phyloP scores from a whole-genome alignment of 2,329 filamentous ascomycete genomes.

The Exophiala lecanii-corni region DNA sequence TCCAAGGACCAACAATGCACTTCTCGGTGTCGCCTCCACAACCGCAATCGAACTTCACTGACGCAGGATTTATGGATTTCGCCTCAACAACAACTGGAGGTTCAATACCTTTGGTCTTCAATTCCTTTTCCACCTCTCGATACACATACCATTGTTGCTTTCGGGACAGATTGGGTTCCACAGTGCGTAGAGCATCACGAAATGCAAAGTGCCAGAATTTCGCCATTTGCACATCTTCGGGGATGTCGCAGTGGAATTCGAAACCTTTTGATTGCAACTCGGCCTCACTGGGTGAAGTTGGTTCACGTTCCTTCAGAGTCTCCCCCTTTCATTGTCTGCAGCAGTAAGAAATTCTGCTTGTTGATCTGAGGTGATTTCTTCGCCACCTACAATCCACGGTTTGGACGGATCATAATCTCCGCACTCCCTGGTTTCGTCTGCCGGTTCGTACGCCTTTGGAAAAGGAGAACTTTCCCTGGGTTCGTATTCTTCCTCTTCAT shows the following conservation, averaged over 20 bases:
- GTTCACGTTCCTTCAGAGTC: not conserved
- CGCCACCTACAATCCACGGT: not conserved
- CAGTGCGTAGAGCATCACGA: not conserved
- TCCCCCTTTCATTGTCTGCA: too few species aligned
- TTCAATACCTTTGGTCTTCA: not conserved
- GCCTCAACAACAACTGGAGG: too few species aligned
- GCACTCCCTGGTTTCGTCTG: too few species aligned
- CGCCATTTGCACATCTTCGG: not conserved
- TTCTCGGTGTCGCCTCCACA: conserved; percentile 2
- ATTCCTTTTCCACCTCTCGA: not conserved
- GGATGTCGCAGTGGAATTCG: not conserved
- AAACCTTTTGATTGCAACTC: not conserved
- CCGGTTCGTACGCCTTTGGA: too few species aligned
- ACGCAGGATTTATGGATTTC: conserved; percentile 1
- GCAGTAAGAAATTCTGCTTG: too few species aligned
- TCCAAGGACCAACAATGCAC: conserved; percentile 6
- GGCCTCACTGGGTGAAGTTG: not conserved
- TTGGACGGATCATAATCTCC: not conserved
- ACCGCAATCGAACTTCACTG: not conserved
- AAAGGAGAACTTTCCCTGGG: too few species aligned
- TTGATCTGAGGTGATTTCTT: too few species aligned
- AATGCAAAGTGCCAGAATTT: not conserved
- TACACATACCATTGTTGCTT: conserved; percentile 1
- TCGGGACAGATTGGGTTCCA: conserved; percentile 3
- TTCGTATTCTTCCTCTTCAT: not conserved